Evolutionary conservation across 2,329 filamentous ascomycete species (phyloP).

Genomic region (Fusarium fujikuroi): DNA sequence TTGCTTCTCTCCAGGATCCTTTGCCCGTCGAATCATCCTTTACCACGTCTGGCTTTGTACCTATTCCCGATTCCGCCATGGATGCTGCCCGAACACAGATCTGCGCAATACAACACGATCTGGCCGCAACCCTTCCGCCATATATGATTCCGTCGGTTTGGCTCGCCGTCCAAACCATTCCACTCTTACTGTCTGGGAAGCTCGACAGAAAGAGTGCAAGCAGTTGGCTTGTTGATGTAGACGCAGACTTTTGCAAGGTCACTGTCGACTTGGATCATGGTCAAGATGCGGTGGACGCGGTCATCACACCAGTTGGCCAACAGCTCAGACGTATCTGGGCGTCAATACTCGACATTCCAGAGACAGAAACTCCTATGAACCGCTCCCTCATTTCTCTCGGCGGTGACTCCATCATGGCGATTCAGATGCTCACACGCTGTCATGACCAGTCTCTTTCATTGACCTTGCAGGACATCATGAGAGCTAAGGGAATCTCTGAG

Average conservation of each 20-base stretch:
- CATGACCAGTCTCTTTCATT: constrained; percentile 45
- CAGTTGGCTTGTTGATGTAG: constrained; percentile 56
- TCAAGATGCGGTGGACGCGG: not conserved
- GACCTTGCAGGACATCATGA: constrained; percentile 49
- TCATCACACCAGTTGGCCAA: not conserved
- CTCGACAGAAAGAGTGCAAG: constrained; percentile 47
- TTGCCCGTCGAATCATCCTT: not conserved
- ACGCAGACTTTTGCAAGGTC: constrained; percentile 51
- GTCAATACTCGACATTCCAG: constrained; percentile 52
- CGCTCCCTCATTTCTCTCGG: constrained; percentile 54
- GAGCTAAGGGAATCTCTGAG: constrained; percentile 44
- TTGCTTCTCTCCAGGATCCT: constrained; percentile 10
- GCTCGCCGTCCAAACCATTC: constrained; percentile 23
- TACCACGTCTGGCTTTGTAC: not conserved
- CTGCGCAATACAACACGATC: not conserved
- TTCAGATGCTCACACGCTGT: constrained; percentile 55
- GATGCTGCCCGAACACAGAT: not conserved
- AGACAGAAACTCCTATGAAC: constrained; percentile 44
- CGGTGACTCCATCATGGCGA: constrained; percentile 58
- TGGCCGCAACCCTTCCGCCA: constrained; percentile 19
- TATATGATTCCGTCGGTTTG: constrained; percentile 35
- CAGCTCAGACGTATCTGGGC: constrained; percentile 51
- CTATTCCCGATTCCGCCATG: not conserved
- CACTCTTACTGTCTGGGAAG: constrained; percentile 28
- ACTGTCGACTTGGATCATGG: constrained; percentile 50